Base-by-base conservation (phyloP, 2,329 filamentous ascomycete species). In the Fusarium sp. region DNA sequence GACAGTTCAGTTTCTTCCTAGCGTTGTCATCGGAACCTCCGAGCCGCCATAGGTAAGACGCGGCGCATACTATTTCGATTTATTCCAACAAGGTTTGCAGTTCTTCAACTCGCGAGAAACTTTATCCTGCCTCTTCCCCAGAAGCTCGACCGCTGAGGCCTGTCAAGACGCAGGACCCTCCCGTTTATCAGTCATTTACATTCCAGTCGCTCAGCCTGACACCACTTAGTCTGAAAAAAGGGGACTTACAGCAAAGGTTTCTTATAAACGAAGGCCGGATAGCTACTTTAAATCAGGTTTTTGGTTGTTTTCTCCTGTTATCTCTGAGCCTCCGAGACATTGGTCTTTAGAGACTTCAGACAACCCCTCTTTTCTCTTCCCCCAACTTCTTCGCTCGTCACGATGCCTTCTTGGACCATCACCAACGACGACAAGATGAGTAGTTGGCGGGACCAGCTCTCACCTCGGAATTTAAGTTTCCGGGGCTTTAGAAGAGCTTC, bases 381-480 rank as follows among this genome's bases (percentile, higher is more conserved):
- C 44, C 57, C 44, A 62, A 57, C 44, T 38, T 49, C 59, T 20
- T 55, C 37, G 60, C 42, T 61, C 42, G 45, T 52, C 51, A 59
- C 49, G 44, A 69, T 67, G 69, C 57, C 66, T 60, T 62, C 62
- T 55, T 66, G 69, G 57, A 54, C 46, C 50, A 47, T 46, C 54
- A 66, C 37, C 37, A 59, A 50, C 44, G 69, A 72, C 8, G 67
- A 70, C 42, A 72, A 72, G 57, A 46, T 67, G 47, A 72, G 62
- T 20, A 60, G 67, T 56, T 72, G 70, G 70, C 68, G 57, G 52
- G 70, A 72, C 50, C 70, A 72, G 31, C 38, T 71, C 44, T 72
- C 64, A 8, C 60, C 67, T 11, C 53, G 63, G 11, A 52, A 68
- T 31, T 54, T 71, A 47, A 45, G 63, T n/a, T 57, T 72, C 12